These are phyloP conservation scores for Boletus vinaceobasis DNA, from an alignment of 768 basidiomycete genomes.

Conservation along the genomic window DNA sequence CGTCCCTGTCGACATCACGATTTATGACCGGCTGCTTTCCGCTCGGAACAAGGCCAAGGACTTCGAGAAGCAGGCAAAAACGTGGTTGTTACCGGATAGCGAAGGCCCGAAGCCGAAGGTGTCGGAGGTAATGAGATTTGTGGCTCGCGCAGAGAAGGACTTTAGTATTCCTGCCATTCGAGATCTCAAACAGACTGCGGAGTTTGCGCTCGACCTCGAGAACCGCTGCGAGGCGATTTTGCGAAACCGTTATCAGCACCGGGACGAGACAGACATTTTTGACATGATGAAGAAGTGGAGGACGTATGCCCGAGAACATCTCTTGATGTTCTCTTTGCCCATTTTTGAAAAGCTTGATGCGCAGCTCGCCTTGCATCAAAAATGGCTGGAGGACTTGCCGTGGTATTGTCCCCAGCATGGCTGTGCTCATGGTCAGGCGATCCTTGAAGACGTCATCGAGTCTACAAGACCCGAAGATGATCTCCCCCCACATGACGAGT, in stretches of 20 bases:
- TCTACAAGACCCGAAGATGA: slow-evolving; percentile 78
- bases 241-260: slow-evolving; percentile 55
- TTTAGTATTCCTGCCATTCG: slow-evolving; percentile 65
- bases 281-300: slow-evolving; percentile 72
- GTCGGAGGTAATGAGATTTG: slow-evolving; percentile 65
- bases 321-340: slow-evolving; percentile 70
- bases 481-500: slow-evolving; percentile 73
- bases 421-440: slow-evolving; percentile 56
- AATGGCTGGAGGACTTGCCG: slow-evolving; percentile 72
- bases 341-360: slow-evolving; percentile 68
- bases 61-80: slow-evolving; percentile 72
- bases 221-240: slow-evolving; percentile 70
- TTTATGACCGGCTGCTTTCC: slow-evolving; percentile 63
- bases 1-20: slow-evolving; percentile 66
- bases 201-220: slow-evolving; percentile 78
- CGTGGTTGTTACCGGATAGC: slow-evolving; percentile 61
- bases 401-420: slow-evolving; percentile 75
- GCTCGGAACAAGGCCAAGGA: slow-evolving; percentile 70
- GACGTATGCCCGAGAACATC: slow-evolving; percentile 64
- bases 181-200: slow-evolving; percentile 65
- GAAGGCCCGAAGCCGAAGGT: slow-evolving; percentile 58
- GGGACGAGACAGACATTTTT: slow-evolving; percentile 63
- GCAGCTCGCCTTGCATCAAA: slow-evolving; percentile 62
- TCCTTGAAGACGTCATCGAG: slow-evolving; percentile 73
- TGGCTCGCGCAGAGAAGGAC: slow-evolving; percentile 71